These are phyloP conservation scores for Colletotrichum shisoi DNA, from an alignment of 2,329 filamentous ascomycete genomes.

Conservation along the genomic window DNA sequence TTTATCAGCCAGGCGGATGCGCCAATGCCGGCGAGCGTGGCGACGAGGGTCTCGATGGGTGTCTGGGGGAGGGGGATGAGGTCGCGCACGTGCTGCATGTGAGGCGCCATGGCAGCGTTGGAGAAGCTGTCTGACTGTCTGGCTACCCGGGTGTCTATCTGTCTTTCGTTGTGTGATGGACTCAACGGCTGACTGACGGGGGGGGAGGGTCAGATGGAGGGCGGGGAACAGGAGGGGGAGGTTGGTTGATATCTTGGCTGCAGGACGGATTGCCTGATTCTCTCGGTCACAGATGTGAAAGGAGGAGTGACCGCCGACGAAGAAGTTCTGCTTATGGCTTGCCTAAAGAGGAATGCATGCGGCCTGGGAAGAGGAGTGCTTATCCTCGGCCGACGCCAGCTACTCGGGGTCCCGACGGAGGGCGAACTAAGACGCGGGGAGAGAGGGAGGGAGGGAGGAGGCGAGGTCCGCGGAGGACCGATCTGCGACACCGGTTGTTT, in stretches of 20 bases:
- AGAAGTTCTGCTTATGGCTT: conserved; percentile 13
- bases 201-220: neutral
- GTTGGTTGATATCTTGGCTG: conserved; percentile 2
- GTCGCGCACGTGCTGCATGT: conserved; percentile 19
- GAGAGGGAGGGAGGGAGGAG: neutral
- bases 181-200: neutral
- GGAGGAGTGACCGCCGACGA: conserved; percentile 14
- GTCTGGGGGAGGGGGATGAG: conserved; percentile 31
- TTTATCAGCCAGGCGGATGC: conserved; percentile 35
- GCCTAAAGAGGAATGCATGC: neutral
- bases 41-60: conserved; percentile 29
- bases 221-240: neutral
- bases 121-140: neutral
- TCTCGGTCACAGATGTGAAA: conserved; percentile 12
- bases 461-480: conserved; percentile 22
- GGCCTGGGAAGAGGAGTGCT: neutral
- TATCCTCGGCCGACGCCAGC: too few species aligned
- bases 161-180: neutral
- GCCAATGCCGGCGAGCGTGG: conserved; percentile 30
- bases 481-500: conserved; percentile 35
- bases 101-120: conserved; percentile 18
- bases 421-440: conserved; percentile 2
- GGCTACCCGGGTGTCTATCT: neutral
- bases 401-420: neutral
- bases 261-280: conserved; percentile 3